phyloP scores from a whole-genome alignment of 305 asterid genomes.

The Fraxinus dipetala region DNA sequence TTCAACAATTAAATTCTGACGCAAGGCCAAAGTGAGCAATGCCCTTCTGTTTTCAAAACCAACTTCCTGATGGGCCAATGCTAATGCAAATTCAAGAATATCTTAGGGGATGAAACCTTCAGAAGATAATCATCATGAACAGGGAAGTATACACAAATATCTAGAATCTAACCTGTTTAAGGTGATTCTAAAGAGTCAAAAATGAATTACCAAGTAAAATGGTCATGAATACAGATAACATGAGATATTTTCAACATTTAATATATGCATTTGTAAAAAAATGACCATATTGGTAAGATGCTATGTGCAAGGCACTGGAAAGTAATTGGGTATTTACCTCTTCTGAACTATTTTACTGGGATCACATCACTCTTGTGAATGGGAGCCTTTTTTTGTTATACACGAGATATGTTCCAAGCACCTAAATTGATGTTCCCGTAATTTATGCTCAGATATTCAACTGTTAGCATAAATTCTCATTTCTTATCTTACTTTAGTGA shows the following conservation, averaged over 20 bases:
- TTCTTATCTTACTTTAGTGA: background rate
- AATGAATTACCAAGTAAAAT: background rate
- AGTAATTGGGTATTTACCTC: background rate
- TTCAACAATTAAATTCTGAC: background rate
- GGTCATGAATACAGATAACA: background rate
- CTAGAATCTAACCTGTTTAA: background rate
- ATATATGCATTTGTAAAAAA: background rate
- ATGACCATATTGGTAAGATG: background rate
- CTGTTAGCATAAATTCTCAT: background rate
- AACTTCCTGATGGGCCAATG: background rate
- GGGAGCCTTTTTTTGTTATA: background rate
- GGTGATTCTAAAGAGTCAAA: background rate
- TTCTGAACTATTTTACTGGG: background rate
- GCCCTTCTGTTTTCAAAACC: background rate
- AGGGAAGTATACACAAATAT: background rate
- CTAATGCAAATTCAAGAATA: background rate
- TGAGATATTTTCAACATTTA: background rate
- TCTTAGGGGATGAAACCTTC: background rate
- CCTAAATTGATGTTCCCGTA: background rate
- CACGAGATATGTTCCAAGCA: background rate
- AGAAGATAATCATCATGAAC: background rate
- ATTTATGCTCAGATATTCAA: background rate
- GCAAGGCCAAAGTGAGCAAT: background rate
- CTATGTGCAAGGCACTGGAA: background rate
- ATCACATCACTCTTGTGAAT: background rate